Evolutionary conservation across 805 yeast species (phyloP).

Genomic region (Saccharomycopsis javanensis): DNA sequence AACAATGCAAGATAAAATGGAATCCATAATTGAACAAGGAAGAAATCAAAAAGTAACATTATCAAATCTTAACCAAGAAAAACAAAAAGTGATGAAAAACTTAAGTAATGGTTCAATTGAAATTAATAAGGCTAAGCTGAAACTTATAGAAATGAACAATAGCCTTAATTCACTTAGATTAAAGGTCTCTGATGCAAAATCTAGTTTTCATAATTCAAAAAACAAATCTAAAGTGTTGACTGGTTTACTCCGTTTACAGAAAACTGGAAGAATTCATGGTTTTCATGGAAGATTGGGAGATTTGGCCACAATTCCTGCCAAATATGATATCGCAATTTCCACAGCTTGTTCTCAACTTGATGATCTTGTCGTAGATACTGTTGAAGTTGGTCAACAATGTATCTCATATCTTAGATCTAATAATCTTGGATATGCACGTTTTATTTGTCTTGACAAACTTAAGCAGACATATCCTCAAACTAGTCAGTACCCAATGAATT

Average conservation of each 20-base stretch:
- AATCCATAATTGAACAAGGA: slow-evolving; percentile 38
- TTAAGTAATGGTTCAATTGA: slow-evolving; percentile 50
- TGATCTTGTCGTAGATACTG: slow-evolving; percentile 83
- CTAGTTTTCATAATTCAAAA: slow-evolving; percentile 45
- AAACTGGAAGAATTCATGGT: slow-evolving; percentile 75
- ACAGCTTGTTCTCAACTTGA: slow-evolving; percentile 90
- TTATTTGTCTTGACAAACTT: slow-evolving; percentile 69
- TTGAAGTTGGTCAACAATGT: slow-evolving; percentile 62
- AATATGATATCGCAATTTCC: slow-evolving; percentile 86
- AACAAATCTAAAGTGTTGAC: slow-evolving; percentile 66
- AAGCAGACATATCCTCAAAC: slow-evolving; percentile 44
- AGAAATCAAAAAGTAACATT: slow-evolving; percentile 40
- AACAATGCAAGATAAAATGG: slow-evolving; percentile 35
- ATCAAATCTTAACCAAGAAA: slow-evolving; percentile 37
- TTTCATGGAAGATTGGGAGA: slow-evolving; percentile 89
- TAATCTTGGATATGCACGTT: slow-evolving; percentile 80
- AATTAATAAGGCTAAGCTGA: slow-evolving; percentile 37
- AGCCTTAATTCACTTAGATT: slow-evolving; percentile 48
- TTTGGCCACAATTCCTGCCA: slow-evolving; percentile 80
- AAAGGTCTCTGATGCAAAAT: slow-evolving; percentile 55
- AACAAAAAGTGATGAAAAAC: slow-evolving; percentile 42
- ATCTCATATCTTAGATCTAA: slow-evolving; percentile 76
- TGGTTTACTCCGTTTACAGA: slow-evolving; percentile 58
- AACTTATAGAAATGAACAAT: slow-evolving; percentile 44
- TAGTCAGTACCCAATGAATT: slow-evolving; percentile 63